phyloP scores from a whole-genome alignment of 2,329 filamentous ascomycete species.

The Harringtonia lauricola region DNA sequence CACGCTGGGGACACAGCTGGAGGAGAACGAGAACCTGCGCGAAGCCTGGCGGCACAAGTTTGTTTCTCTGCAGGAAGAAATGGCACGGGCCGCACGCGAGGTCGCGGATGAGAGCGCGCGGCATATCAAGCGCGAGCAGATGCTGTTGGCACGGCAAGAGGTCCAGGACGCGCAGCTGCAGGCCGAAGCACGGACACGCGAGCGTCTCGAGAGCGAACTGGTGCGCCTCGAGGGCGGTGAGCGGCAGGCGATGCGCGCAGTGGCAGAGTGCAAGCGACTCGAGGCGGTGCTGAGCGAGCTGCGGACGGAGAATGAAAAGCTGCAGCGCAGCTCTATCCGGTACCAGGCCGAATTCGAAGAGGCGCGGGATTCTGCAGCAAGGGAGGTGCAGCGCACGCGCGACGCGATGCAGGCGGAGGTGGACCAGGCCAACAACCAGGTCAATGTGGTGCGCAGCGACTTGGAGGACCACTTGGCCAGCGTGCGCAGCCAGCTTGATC shows the following conservation, averaged over 20 bases:
- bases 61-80: slow-evolving; percentile 75
- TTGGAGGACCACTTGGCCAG: slow-evolving; percentile 69
- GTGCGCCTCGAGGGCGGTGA: slow-evolving; percentile 54
- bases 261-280: slow-evolving; percentile 50
- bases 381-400: slow-evolving; percentile 72
- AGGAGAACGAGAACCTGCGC: slow-evolving; percentile 75
- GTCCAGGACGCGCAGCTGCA: slow-evolving; percentile 68
- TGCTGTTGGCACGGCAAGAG: slow-evolving; percentile 67
- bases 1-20: slow-evolving; percentile 64
- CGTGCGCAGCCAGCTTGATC: slow-evolving; percentile 65
- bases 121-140: slow-evolving; percentile 69
- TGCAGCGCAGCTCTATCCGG: slow-evolving; percentile 56
- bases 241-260: slow-evolving; percentile 52
- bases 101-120: slow-evolving; percentile 73
- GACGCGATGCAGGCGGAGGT: slow-evolving; percentile 71
- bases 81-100: slow-evolving; percentile 67
- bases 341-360: slow-evolving; percentile 78
- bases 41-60: slow-evolving; percentile 79
- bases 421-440: slow-evolving; percentile 73
- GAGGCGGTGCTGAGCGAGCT: slow-evolving; percentile 44
- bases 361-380: slow-evolving; percentile 65
- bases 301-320: slow-evolving; percentile 57
- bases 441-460: slow-evolving; percentile 71
- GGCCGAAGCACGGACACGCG: slow-evolving; percentile 59
- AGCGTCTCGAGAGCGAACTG: slow-evolving; percentile 55